Conservation (phyloP, 768 basidiomycete genomes). For the Boletus subparvulus region DNA sequence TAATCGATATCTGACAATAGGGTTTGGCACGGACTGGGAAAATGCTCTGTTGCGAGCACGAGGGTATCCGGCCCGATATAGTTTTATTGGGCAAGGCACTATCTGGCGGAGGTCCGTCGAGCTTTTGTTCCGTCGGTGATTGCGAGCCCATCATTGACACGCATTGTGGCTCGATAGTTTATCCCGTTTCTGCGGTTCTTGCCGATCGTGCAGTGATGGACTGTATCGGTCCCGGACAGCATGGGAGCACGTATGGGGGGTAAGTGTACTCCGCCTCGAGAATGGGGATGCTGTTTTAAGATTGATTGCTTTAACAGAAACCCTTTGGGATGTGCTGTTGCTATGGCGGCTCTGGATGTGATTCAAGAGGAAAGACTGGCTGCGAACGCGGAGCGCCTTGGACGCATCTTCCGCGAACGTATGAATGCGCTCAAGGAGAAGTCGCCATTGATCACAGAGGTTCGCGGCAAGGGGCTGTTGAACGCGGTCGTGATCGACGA, state of each 20-base stretch:
- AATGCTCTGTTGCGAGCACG: constrained; percentile 89
- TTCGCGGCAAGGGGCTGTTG: constrained; percentile 85
- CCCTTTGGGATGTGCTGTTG: constrained; percentile 94
- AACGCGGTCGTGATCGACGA: constrained; percentile 96
- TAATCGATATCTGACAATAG: constrained; percentile 34
- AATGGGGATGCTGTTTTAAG: not conserved
- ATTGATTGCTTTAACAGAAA: constrained; percentile 49
- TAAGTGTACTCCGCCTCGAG: constrained; percentile 29
- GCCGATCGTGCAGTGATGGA: constrained; percentile 92
- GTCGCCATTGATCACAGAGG: constrained; percentile 70
- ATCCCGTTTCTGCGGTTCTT: constrained; percentile 94
- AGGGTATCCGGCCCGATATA: constrained; percentile 86
- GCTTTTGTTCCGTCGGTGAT: not conserved
- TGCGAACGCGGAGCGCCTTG: constrained; percentile 75
- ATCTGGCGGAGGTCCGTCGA: constrained; percentile 80
- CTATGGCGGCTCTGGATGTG: constrained; percentile 90
- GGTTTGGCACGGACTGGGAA: constrained; percentile 92
- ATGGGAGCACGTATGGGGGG: constrained; percentile 96
- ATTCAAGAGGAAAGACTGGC: constrained; percentile 84
- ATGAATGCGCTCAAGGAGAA: constrained; percentile 51
- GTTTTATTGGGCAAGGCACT: constrained; percentile 94
- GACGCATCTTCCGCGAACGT: constrained; percentile 73
- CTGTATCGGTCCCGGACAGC: constrained; percentile 92
- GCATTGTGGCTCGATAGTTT: constrained; percentile 51
- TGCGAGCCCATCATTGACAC: constrained; percentile 7